phyloP scores from a whole-genome alignment of 2,329 filamentous ascomycete species.

The Trichoderma harzianum region DNA sequence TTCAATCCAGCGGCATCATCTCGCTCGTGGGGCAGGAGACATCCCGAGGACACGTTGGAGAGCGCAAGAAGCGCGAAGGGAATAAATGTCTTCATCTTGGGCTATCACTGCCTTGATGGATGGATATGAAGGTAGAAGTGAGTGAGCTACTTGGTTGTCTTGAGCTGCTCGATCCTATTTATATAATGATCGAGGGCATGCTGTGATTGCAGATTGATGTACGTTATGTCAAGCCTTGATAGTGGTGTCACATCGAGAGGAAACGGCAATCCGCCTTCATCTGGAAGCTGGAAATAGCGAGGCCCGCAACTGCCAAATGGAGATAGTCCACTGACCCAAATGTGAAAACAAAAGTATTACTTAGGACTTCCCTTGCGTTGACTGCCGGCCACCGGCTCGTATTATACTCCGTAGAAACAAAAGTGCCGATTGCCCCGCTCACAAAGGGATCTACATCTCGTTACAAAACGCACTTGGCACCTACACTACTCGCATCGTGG shows the following conservation, averaged over 20 bases:
- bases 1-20: neutral
- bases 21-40: slow-evolving; percentile 6
- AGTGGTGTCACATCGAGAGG: neutral
- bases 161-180: neutral
- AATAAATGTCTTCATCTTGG: slow-evolving; percentile 3
- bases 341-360: neutral
- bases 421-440: slow-evolving; percentile 9
- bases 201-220: neutral
- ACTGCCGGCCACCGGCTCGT: neutral
- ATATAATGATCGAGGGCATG: neutral
- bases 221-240: neutral
- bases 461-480: neutral
- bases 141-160: too few relatives aligned
- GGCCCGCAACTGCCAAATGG: neutral
- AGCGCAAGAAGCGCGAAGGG: slow-evolving; percentile 9
- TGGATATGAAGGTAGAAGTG: neutral
- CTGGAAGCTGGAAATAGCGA: neutral
- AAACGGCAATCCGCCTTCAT: slow-evolving; percentile 7
- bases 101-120: neutral
- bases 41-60: neutral
- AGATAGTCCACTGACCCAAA: neutral
- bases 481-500: neutral
- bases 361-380: neutral
- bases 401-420: neutral
- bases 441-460: neutral